Evolutionary conservation across 1,284 basidiomycete species (phyloP).

Genomic region (Ustilago tritici): DNA sequence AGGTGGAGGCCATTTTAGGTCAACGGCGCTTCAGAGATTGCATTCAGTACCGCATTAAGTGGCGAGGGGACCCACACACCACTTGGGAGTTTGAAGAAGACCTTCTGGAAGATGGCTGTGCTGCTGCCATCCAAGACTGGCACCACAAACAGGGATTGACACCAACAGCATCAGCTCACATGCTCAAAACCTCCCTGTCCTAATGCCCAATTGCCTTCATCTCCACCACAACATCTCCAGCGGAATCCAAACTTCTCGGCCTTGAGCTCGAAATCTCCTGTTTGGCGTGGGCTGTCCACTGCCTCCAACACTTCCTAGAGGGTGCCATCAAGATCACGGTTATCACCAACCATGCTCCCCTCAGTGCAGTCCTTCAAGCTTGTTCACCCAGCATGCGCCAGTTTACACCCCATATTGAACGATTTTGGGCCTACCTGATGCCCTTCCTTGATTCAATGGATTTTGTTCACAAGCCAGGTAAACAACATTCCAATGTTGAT

Average conservation of each 20-base stretch:
- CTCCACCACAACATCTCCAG: too few species aligned
- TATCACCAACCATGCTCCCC: not conserved
- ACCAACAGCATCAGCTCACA: too few species aligned
- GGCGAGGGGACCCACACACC: not conserved
- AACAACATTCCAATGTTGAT: too few species aligned
- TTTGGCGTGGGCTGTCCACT: too few species aligned
- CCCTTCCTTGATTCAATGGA: not conserved
- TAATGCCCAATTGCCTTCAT: too few species aligned
- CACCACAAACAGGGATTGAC: too few species aligned
- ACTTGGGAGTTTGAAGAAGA: slow-evolving; percentile 1
- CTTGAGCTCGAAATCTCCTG: too few species aligned
- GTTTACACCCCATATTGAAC: slow-evolving; percentile 7
- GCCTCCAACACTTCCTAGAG: slow-evolving; percentile 4
- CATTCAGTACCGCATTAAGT: not conserved
- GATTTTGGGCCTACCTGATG: not conserved
- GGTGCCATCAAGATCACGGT: not conserved
- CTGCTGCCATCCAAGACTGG: not conserved
- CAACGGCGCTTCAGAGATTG: not conserved
- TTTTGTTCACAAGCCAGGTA: too few species aligned
- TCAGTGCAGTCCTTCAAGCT: not conserved
- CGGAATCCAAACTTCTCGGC: too few species aligned
- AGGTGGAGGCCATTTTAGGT: not conserved
- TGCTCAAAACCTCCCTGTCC: too few species aligned
- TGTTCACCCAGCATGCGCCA: not conserved
- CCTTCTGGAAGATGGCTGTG: not conserved